Conservation (phyloP, 805 yeast species). For the Candida vartiovaarae region DNA sequence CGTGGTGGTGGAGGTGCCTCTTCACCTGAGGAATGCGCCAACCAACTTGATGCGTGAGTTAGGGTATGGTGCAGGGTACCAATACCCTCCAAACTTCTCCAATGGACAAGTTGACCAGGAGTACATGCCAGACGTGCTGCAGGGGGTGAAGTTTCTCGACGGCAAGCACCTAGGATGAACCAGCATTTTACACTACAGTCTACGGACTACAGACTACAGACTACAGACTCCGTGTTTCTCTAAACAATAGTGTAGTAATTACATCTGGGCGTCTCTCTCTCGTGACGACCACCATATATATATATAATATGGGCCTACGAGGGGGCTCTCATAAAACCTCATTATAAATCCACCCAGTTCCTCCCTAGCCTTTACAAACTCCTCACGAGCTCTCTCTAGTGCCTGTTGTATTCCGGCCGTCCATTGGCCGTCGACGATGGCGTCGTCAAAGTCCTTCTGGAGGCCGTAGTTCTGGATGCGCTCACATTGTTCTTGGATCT, state of each 20-base stretch:
- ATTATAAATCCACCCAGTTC: constrained; percentile 48
- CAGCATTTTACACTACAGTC: too few relatives aligned
- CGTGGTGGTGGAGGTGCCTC: constrained; percentile 51
- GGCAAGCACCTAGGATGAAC: constrained; percentile 43
- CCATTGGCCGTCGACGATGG: constrained; percentile 22
- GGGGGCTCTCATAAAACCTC: constrained; percentile 14
- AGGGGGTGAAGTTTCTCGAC: constrained; percentile 41
- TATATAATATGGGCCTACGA: not conserved
- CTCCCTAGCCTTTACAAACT: constrained; percentile 41
- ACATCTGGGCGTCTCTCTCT: too few relatives aligned
- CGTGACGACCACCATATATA: too few relatives aligned
- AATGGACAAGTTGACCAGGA: constrained; percentile 70
- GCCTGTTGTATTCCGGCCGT: constrained; percentile 43
- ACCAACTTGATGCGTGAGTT: constrained; percentile 82
- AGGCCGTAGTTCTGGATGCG: constrained; percentile 84
- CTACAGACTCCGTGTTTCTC: too few relatives aligned
- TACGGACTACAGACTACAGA: too few relatives aligned
- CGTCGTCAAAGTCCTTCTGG: constrained; percentile 27
- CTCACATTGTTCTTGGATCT: constrained; percentile 84
- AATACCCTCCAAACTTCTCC: constrained; percentile 76
- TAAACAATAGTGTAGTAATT: too few relatives aligned
- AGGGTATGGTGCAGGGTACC: constrained; percentile 80
- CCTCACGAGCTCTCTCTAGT: constrained; percentile 41
- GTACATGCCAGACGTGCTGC: constrained; percentile 63
- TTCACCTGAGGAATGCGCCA: constrained; percentile 92